Evolutionary conservation across 306 rosid genomes (phyloP).

Genomic region (Arachis stenosperma): DNA sequence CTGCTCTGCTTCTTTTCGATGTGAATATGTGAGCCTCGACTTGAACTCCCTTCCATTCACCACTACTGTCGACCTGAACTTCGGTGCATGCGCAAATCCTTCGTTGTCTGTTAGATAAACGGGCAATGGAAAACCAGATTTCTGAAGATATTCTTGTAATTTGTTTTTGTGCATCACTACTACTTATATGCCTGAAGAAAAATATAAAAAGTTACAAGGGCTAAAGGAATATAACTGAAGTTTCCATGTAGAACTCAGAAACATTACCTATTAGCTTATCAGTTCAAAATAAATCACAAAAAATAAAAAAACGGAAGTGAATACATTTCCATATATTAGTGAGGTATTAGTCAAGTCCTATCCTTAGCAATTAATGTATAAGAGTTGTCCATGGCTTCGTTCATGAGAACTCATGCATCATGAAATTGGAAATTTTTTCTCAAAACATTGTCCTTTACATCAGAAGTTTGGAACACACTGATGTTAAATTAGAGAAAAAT

Average conservation of each 20-base stretch:
- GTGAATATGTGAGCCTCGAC: constrained; percentile 21
- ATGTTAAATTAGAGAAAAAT: neutral
- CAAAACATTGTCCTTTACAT: neutral
- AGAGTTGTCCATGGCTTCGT: neutral
- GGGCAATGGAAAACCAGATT: constrained; percentile 3
- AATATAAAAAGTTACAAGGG: neutral
- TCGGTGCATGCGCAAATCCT: constrained; percentile 28
- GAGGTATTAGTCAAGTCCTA: too few species aligned
- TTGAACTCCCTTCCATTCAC: constrained; percentile 8
- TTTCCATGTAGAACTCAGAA: neutral
- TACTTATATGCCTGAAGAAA: constrained; percentile 7
- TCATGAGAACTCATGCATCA: neutral
- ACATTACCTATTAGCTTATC: neutral
- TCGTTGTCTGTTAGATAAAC: neutral
- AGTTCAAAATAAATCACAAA: neutral
- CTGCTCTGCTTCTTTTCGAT: constrained; percentile 24
- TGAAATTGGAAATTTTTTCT: neutral
- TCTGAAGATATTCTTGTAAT: constrained; percentile 25
- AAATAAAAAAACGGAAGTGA: too few species aligned
- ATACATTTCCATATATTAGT: too few species aligned
- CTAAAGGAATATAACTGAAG: neutral
- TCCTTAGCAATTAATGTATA: neutral
- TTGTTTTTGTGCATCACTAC: constrained; percentile 16
- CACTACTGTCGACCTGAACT: constrained; percentile 5
- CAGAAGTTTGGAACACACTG: neutral